Conservation (phyloP, 345 rosid species). For the Turritis glabra region DNA sequence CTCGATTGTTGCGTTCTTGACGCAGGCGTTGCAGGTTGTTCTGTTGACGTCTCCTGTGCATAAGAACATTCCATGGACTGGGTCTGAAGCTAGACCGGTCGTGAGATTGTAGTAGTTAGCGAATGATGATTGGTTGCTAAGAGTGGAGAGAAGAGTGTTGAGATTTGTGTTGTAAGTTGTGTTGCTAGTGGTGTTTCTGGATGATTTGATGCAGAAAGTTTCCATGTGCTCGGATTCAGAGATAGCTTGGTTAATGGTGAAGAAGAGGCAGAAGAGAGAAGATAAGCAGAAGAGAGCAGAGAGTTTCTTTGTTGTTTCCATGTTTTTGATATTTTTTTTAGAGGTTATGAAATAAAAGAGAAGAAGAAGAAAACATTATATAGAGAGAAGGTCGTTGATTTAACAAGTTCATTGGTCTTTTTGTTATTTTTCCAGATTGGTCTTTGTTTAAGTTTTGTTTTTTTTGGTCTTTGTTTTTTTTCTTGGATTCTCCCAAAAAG, state of each 20-base stretch:
- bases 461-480: too few relatives aligned
- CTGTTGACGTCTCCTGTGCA: slow-evolving; percentile 40
- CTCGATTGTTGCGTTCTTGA: slow-evolving; percentile 6
- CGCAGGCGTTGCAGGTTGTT: slow-evolving; percentile 41
- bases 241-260: background rate
- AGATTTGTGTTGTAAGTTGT: slow-evolving; percentile 27
- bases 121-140: slow-evolving; percentile 20
- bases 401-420: background rate
- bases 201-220: slow-evolving; percentile 15
- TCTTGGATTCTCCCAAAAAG: too few relatives aligned
- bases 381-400: background rate
- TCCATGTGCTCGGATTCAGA: slow-evolving; percentile 15
- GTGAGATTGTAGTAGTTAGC: slow-evolving; percentile 26
- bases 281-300: background rate
- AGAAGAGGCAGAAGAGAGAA: slow-evolving; percentile 7
- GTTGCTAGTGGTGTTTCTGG: slow-evolving; percentile 7
- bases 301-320: slow-evolving; percentile 14
- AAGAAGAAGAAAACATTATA: background rate
- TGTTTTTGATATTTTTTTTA: background rate
- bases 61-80: slow-evolving; percentile 38
- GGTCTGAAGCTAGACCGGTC: slow-evolving; percentile 27
- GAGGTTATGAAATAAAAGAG: background rate
- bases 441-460: background rate
- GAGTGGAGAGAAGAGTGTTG: slow-evolving; percentile 25
- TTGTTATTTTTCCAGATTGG: background rate